phyloP scores from a whole-genome alignment of 441 rosid genomes.

The Euphorbia celastroides region DNA sequence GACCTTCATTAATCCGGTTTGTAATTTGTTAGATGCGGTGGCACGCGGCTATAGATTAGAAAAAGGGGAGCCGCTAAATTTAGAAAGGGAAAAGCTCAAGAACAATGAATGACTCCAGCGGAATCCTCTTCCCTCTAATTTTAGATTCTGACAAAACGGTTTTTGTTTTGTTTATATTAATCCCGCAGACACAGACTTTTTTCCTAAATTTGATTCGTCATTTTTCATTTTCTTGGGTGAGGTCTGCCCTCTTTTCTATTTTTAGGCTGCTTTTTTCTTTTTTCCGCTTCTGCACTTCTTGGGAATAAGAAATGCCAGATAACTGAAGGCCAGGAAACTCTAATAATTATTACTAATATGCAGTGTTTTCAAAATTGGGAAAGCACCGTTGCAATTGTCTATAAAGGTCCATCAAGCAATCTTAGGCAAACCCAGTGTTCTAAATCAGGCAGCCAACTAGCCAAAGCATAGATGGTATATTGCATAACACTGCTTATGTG shows the following conservation, averaged over 20 bases:
- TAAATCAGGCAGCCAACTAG: no score
- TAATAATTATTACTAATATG: no score
- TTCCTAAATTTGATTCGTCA: not conserved
- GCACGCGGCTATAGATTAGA: slow-evolving; percentile 21
- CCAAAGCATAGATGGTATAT: no score
- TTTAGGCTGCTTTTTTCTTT: not conserved
- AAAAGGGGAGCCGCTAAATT: slow-evolving; percentile 14
- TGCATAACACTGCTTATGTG: no score
- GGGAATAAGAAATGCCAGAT: no score
- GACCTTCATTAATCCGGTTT: slow-evolving; percentile 20
- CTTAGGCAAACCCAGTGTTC: no score
- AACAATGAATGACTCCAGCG: slow-evolving; percentile 29
- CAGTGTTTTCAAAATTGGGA: no score
- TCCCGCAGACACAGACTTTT: no score
- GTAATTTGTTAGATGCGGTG: not conserved
- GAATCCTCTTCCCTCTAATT: slow-evolving; percentile 58
- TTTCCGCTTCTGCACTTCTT: not conserved
- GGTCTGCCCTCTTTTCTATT: not conserved
- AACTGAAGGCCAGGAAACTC: no score
- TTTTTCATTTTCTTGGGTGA: not conserved
- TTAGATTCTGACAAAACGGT: slow-evolving; percentile 10
- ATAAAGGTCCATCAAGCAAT: no score
- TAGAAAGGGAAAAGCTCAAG: slow-evolving; percentile 17
- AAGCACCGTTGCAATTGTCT: no score
- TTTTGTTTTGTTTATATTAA: no score